A percentile compares a stretch with the other conserved stretches of the same genome.
Conservation (phyloP, 2,329 filamentous ascomycete genomes). For the Sclerotinia spermophila region DNA sequence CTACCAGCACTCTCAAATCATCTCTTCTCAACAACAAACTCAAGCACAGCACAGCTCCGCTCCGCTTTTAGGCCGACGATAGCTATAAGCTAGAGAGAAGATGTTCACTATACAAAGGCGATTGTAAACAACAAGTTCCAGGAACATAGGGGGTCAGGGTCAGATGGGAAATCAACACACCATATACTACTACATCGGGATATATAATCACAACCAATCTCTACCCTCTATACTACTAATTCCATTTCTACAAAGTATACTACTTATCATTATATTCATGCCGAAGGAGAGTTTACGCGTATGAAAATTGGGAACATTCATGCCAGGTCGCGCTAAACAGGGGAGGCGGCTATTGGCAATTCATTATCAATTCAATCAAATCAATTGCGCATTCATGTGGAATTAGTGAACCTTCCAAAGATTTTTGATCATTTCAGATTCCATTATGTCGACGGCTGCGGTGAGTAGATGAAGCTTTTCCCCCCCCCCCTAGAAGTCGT, state of each 20-base stretch:
- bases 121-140: background rate
- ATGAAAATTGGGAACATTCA: background rate
- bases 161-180: background rate
- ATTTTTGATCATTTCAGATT: background rate
- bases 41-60: background rate
- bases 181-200: background rate
- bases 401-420: background rate
- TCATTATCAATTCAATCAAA: background rate
- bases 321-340: background rate
- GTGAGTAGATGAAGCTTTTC: background rate
- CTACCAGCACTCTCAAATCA: background rate
- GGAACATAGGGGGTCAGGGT: background rate
- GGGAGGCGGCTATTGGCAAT: slow-evolving; percentile 1
- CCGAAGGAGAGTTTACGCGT: background rate
- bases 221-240: background rate
- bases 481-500: background rate
- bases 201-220: background rate
- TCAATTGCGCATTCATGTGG: slow-evolving; percentile 2
- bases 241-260: too few relatives aligned
- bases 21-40: background rate
- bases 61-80: background rate
- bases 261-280: too few relatives aligned
- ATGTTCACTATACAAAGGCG: background rate
- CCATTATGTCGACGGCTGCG: slow-evolving; percentile 6
- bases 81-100: background rate